phyloP scores from a whole-genome alignment of 1,139 yeast genomes.

The Geotrichum cucujoidarum region DNA sequence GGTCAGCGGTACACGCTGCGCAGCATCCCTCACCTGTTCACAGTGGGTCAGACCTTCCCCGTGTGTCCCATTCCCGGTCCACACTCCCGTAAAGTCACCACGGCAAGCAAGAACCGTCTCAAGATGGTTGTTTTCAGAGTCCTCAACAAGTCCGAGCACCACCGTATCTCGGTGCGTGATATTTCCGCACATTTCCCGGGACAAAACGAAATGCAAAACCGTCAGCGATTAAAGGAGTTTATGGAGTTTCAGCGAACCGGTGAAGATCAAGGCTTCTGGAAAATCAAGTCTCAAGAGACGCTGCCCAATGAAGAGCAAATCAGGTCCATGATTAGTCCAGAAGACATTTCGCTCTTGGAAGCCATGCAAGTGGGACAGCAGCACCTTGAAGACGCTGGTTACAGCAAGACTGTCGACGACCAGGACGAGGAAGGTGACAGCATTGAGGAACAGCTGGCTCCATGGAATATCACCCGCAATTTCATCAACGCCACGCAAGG shows the following conservation, averaged over 20 bases:
- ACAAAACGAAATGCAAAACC: slow-evolving; percentile 94
- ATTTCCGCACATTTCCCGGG: slow-evolving; percentile 93
- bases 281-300: slow-evolving; percentile 66
- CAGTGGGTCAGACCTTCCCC: slow-evolving; percentile 91
- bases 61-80: slow-evolving; percentile 97
- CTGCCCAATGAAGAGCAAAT: slow-evolving; percentile 79
- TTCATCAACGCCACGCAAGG: slow-evolving; percentile 93
- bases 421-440: slow-evolving; percentile 46
- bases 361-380: slow-evolving; percentile 94
- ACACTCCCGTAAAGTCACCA: slow-evolving; percentile 94
- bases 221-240: slow-evolving; percentile 92
- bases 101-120: slow-evolving; percentile 83
- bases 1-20: slow-evolving; percentile 59
- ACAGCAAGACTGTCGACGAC: slow-evolving; percentile 47
- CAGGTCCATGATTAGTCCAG: slow-evolving; percentile 85
- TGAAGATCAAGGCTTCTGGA: slow-evolving; percentile 97
- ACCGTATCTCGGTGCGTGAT: slow-evolving; percentile 79
- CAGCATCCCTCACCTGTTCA: slow-evolving; percentile 64
- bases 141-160: slow-evolving; percentile 67
- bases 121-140: slow-evolving; percentile 93
- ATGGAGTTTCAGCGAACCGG: slow-evolving; percentile 97
- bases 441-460: slow-evolving; percentile 80
- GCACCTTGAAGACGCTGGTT: slow-evolving; percentile 65
- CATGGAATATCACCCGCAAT: slow-evolving; percentile 90
- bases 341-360: slow-evolving; percentile 81